A percentile compares a stretch with the other conserved stretches of the same genome.
Conservation (phyloP, 176 grass and related monocot genomes). For the Bolboschoenus planiculmis region DNA sequence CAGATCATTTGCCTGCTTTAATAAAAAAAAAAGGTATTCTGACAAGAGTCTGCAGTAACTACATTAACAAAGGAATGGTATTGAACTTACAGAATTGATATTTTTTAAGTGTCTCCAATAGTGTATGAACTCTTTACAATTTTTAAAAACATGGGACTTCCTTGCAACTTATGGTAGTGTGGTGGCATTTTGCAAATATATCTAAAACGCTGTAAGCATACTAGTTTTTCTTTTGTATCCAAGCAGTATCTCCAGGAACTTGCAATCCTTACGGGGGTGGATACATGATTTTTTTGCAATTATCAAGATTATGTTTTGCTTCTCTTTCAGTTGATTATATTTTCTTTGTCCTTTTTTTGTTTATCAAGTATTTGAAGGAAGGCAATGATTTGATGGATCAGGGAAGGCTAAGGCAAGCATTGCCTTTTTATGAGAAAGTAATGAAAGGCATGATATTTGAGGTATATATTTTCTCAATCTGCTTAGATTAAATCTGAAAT, state of each 20-base stretch:
- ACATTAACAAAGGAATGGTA: not conserved
- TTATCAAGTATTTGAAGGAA: constrained; percentile 71
- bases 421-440: constrained; percentile 89
- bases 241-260: not conserved
- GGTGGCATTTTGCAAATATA: not conserved
- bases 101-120: not conserved
- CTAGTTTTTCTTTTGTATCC: not conserved
- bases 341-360: not conserved
- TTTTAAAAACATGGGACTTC: not conserved
- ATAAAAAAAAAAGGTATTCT: no score
- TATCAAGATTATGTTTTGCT: not conserved
- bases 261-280: no score
- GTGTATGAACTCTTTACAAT: not conserved
- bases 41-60: not conserved
- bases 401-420: constrained; percentile 68
- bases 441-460: constrained; percentile 77
- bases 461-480: constrained; percentile 36
- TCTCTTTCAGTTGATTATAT: constrained; percentile 8
- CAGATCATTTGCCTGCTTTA: no score
- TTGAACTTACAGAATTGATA: not conserved
- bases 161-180: not conserved
- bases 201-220: not conserved
- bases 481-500: not conserved
- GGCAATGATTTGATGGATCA: constrained; percentile 75
- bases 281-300: not conserved